Evolutionary conservation across 306 rosid species (phyloP).

Genomic region (Mimosa bimucronata): DNA sequence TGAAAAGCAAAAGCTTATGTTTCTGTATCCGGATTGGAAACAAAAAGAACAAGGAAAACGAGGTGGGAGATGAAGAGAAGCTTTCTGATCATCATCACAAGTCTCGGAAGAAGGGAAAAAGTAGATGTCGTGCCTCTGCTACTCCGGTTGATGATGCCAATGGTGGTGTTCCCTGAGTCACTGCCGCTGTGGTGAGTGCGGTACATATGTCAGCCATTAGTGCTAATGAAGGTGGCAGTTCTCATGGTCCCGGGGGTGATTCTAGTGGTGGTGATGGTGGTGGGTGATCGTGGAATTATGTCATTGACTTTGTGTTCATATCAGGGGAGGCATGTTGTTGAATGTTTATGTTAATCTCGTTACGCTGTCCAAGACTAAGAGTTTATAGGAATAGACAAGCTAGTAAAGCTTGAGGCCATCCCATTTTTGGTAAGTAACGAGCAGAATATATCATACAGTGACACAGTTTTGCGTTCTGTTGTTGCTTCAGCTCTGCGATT

Average conservation of each 20-base stretch:
- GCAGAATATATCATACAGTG: neutral
- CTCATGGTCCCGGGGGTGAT: slow-evolving; percentile 38
- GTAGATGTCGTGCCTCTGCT: slow-evolving; percentile 33
- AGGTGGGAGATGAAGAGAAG: slow-evolving; percentile 38
- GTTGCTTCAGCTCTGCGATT: neutral
- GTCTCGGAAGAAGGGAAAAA: slow-evolving; percentile 36
- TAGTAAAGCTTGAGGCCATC: neutral
- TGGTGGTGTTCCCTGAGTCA: slow-evolving; percentile 34
- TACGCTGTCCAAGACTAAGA: neutral
- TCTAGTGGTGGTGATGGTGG: slow-evolving; percentile 34
- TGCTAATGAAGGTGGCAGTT: slow-evolving; percentile 41
- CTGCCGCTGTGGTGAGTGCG: slow-evolving; percentile 37
- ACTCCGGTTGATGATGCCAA: slow-evolving; percentile 28
- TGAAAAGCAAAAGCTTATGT: slow-evolving; percentile 59
- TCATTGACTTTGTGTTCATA: neutral
- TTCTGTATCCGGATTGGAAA: slow-evolving; percentile 53
- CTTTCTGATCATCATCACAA: slow-evolving; percentile 30
- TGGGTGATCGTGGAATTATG: neutral
- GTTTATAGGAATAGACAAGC: neutral
- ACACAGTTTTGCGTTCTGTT: neutral
- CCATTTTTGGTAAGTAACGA: neutral
- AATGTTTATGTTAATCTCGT: neutral
- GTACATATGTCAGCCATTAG: slow-evolving; percentile 35
- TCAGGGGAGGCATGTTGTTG: neutral
- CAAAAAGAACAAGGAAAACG: slow-evolving; percentile 43